Conservation (phyloP, 2,329 filamentous ascomycete species). For the Teratosphaeria epicoccoides region DNA sequence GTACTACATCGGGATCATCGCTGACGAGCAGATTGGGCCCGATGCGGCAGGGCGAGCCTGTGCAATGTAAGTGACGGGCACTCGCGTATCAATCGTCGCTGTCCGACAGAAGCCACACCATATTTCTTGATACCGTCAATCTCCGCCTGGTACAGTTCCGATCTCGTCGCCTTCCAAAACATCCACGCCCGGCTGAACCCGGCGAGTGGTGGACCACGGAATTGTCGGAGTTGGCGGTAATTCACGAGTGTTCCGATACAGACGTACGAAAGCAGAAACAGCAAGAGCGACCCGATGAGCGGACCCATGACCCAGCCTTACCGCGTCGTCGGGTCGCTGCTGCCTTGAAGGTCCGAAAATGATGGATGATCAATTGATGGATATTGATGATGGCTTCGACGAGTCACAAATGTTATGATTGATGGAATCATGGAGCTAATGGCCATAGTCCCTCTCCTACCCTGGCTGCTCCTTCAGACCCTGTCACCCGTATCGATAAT, state of each 20-base stretch:
- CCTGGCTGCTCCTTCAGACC: too few relatives aligned
- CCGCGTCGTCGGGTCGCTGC: neutral
- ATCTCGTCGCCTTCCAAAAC: conserved; percentile 18
- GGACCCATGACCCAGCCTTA: neutral
- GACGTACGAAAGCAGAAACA: conserved; percentile 8
- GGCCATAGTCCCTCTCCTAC: too few relatives aligned
- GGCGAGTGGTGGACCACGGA: conserved; percentile 18
- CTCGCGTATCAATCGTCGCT: neutral
- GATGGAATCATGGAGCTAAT: too few relatives aligned
- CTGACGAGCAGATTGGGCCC: conserved; percentile 41
- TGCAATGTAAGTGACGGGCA: conserved; percentile 1
- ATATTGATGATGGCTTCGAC: too few relatives aligned
- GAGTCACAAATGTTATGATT: neutral
- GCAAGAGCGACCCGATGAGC: neutral
- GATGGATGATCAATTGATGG: too few relatives aligned
- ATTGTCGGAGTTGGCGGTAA: conserved; percentile 17
- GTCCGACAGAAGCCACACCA: conserved; percentile 11
- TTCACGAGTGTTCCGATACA: conserved; percentile 12
- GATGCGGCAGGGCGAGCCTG: conserved; percentile 35
- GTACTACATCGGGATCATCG: conserved; percentile 39
- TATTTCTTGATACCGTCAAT: conserved; percentile 17
- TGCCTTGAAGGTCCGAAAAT: too few relatives aligned
- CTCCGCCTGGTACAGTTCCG: conserved; percentile 12
- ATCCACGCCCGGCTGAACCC: conserved; percentile 16
- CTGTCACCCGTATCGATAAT: too few relatives aligned